These are phyloP conservation scores for Streptanthus diversifolius DNA, from an alignment of 345 rosid species.

Conservation along the genomic window DNA sequence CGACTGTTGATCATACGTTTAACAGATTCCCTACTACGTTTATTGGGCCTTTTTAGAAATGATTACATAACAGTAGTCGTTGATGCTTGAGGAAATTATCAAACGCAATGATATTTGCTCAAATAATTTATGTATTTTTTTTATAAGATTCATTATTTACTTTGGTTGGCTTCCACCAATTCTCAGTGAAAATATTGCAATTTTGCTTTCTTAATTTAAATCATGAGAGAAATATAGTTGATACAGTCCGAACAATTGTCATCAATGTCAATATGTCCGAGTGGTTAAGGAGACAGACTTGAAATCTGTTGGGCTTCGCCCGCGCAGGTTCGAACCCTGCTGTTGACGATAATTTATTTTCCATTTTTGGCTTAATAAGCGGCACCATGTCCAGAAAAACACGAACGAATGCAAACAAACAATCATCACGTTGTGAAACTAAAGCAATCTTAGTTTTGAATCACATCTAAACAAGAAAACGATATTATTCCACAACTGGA, in stretches of 20 bases:
- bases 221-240: no score
- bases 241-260: neutral
- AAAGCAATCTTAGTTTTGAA: neutral
- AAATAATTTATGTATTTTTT: no score
- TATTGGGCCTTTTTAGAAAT: no score
- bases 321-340: conserved; percentile 93
- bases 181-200: no score
- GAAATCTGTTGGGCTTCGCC: conserved; percentile 87
- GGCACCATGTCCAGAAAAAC: neutral
- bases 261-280: conserved; percentile 75
- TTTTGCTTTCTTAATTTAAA: no score
- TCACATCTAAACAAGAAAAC: conserved; percentile 10
- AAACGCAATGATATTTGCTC: no score
- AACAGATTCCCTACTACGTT: no score
- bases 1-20: no score
- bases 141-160: no score
- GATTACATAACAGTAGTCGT: no score
- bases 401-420: neutral
- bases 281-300: conserved; percentile 99
- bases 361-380: neutral
- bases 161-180: no score
- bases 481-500: conserved; percentile 3
- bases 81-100: no score
- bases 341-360: conserved; percentile 44
- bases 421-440: neutral